A percentile compares a stretch with the other conserved stretches of the same genome.
These are phyloP conservation scores for Hemerocallis citrina DNA, from an alignment of 106 monocot species.

Conservation along the genomic window DNA sequence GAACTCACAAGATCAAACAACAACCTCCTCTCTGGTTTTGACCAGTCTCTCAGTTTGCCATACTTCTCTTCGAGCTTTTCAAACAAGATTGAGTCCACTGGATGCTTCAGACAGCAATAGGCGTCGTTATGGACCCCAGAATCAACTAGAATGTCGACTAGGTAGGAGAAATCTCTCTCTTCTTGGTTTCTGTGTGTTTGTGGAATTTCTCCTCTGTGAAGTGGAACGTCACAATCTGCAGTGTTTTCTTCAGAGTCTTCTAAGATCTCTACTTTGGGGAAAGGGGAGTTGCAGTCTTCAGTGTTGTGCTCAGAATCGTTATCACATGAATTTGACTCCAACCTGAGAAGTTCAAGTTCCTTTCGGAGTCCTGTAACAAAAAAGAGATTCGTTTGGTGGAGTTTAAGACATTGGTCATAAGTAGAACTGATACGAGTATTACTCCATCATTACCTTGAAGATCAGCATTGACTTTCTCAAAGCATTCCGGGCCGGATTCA, in stretches of 20 bases:
- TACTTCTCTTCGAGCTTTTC: constrained; percentile 65
- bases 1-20: constrained; percentile 68
- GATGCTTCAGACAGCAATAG: constrained; percentile 21
- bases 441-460: constrained; percentile 55
- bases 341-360: constrained; percentile 44
- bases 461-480: constrained; percentile 35
- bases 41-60: constrained; percentile 24
- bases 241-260: too few species aligned
- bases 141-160: constrained; percentile 43
- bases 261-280: too few species aligned
- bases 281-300: background rate
- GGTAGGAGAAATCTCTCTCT: constrained; percentile 66
- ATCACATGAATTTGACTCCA: constrained; percentile 20
- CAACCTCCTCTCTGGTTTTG: constrained; percentile 60
- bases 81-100: constrained; percentile 38
- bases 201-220: constrained; percentile 12
- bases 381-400: background rate
- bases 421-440: too few species aligned
- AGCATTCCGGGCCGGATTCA: constrained; percentile 25
- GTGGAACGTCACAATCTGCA: too few species aligned
- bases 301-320: constrained; percentile 19
- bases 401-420: background rate
- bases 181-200: constrained; percentile 32
- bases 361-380: constrained; percentile 26
- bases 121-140: constrained; percentile 36